Base-by-base conservation (phyloP, 1,284 basidiomycete genomes). In the Ceratobasidium sp. region DNA sequence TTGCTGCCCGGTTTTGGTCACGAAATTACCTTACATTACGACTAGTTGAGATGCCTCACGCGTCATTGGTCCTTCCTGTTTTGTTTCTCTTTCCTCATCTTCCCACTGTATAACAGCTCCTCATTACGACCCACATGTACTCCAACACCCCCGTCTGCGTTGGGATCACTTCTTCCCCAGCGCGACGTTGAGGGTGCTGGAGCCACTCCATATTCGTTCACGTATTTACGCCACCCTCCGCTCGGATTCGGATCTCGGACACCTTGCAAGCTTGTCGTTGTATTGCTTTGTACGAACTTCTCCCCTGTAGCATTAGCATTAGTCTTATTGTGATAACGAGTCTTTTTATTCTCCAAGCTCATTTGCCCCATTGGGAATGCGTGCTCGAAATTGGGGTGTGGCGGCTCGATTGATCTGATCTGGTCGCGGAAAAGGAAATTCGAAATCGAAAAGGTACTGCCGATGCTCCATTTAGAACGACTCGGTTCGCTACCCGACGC, bases 271-370 rank as follows among this genome's bases (percentile, higher is more conserved):
- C 35, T 38, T 46, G 59, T 62, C 55, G 63, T 67, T 67, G 63
- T 67, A 67, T 67, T 67, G 49, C 63, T 67, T 49, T 67, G 16
- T 30, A 47, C 59, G 59, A 18, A 52, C 50, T 43, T 44, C 47
- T 21, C n/a, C 16, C 41, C 14, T 67, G 63, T 67, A 67, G 41
- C 63, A 67, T 47, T 67, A 67, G 63, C 63, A 32, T 23, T 35
- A 38, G 26, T 67, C n/a, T 47, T 21, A n/a, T 35, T 49, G 35
- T 41, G 50, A 54, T 18, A 5, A 5, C 9, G 44, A 67, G 54
- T 49, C 38, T 32, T 30, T 28, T 50, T 49, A 44, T 11, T 41
- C 2, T 50, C 63, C 14, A 30, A 41, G 54, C 44, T 38, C 21
- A 50, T 28, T 14, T 32, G 32, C 7, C 28, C 49, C 38, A 30